Evolutionary conservation across 2,329 filamentous ascomycete species (phyloP), one percentile per base, ranked within the genome.

Genomic region (Fusarium sp.): DNA sequence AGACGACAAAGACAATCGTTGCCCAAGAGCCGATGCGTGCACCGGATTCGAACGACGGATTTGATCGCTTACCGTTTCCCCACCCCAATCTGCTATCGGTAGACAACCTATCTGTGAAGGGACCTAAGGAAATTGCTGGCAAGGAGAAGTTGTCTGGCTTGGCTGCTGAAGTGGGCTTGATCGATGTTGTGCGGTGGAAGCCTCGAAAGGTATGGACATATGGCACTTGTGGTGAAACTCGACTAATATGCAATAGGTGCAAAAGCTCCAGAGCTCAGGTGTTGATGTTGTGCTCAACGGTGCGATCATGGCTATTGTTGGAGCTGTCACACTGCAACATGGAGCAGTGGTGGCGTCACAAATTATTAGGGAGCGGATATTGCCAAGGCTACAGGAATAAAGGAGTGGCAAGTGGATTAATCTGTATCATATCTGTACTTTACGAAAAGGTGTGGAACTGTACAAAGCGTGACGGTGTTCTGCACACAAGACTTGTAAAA

Each of bases 301-400:
- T 64, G 88, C 93, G 5, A 74, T 99, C 55, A 93, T 94, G 76
- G 93, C 94, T 43, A 91, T 99, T 55, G 82, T 98, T 42, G 96
- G 96, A 21, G 96, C 96, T 13, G 80, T 99, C 52, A 90, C 93
- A n/a, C 82, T 99, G 74, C 93, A 97, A 78, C 89, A 91, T 71
- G 96, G 96, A 45, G 91, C 91, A 36, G 89, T 90, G 42, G 87
- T 91, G 55, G 94, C 95, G 58, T 90, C 89, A 67, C 85, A 87
- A 77, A 80, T 96, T 52, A 89, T 92, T 45, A 88, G 89, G 75
- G 91, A 97, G 71, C 89, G 90, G 78, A 90, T 97, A 77, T 79
- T 97, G 74, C 63, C 75, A 25, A 74, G 74, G 51, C 55, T 79
- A 58, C 69, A 72, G 49, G 63, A 64, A 18, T 70, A 53, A 62